Evolutionary conservation across 106 monocot genomes (phyloP), one percentile per base, ranked within the genome.

Genomic region (Triglochin maritima): DNA sequence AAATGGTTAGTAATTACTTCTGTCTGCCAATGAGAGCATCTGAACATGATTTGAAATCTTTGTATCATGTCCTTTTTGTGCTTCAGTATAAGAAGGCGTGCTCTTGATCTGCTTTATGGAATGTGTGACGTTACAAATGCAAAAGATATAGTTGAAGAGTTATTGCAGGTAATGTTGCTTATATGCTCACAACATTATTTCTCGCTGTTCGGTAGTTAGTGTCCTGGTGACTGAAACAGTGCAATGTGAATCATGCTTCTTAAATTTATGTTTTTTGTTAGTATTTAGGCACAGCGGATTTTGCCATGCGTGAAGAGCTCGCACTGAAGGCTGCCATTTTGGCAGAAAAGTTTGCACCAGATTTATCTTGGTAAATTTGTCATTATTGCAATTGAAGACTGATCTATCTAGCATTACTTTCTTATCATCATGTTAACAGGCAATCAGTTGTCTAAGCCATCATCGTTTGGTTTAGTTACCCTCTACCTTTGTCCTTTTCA

Each of bases 51-150:
- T 29, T 29, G 29, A 29, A 29, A 29, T 29, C 29, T 29, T 29
- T 29, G 29, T 29, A 29, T 29, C 29, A 29, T 29, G 29, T 29
- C 29, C 29, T 29, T 29, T 29, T 29, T 29, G 29, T 55, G 41
- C 62, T 69, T 16, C 96, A 98, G 96, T 69, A 98, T 98, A 66
- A 85, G 96, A 77, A 86, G 96, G 54, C 88, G 96, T 70, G 91
- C 96, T 79, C 96, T 98, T 82, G 96, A 98, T 91, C 79, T 98
- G 47, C 80, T 98, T 66, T 98, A 98, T 88, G 96, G 87, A 46
- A 98, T 98, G 96, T 98, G 96, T 80, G 96, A 98, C 74, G 74
- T 92, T 68, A 86, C 96, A 50, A 98, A 98, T 81, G 91, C 96
- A 42, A 98, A 98, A 77, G 96, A 98, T 74, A 98, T 98, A 78